A percentile compares a stretch with the other conserved stretches of the same genome.
Evolutionary conservation across 345 rosid genomes (phyloP).

Genomic region (Passiflora organensis): DNA sequence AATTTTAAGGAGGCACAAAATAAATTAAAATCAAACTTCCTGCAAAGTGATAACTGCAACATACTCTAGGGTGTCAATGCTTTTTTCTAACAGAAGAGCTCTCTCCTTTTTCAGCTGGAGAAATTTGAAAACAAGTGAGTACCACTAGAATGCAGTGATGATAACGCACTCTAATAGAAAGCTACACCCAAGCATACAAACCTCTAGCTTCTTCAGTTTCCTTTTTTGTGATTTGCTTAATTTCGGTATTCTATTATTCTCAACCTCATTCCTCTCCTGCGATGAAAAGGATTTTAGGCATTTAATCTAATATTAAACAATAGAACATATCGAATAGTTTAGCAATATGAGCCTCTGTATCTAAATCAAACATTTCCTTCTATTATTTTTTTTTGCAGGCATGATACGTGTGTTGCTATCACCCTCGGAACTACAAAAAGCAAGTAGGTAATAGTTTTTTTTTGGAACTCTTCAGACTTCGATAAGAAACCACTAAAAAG

Average conservation of each 20-base stretch:
- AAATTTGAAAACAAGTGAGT: background rate
- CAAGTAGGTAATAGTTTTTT: background rate
- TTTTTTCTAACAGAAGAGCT: slow-evolving; percentile 35
- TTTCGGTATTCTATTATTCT: slow-evolving; percentile 14
- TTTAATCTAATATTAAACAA: background rate
- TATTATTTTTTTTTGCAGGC: slow-evolving; percentile 39
- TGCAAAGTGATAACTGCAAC: slow-evolving; percentile 8
- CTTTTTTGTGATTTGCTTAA: slow-evolving; percentile 61
- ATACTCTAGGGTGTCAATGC: slow-evolving; percentile 58
- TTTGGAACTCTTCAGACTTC: too few relatives aligned
- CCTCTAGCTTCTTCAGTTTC: slow-evolving; percentile 71
- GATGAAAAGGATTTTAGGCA: background rate
- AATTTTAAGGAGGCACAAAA: too few relatives aligned
- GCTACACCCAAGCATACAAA: slow-evolving; percentile 11
- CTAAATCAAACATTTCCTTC: slow-evolving; percentile 34
- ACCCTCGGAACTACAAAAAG: slow-evolving; percentile 26
- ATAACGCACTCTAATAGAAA: background rate
- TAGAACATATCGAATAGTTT: too few relatives aligned
- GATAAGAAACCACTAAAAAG: too few relatives aligned
- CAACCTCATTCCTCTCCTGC: slow-evolving; percentile 24
- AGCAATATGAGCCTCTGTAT: slow-evolving; percentile 12
- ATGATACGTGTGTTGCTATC: slow-evolving; percentile 53
- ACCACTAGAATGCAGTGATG: slow-evolving; percentile 4
- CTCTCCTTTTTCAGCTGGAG: slow-evolving; percentile 60
- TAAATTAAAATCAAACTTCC: too few relatives aligned